Evolutionary conservation across 306 rosid genomes (phyloP), one percentile per base, ranked within the genome.

Genomic region (Dicorynia guianensis): DNA sequence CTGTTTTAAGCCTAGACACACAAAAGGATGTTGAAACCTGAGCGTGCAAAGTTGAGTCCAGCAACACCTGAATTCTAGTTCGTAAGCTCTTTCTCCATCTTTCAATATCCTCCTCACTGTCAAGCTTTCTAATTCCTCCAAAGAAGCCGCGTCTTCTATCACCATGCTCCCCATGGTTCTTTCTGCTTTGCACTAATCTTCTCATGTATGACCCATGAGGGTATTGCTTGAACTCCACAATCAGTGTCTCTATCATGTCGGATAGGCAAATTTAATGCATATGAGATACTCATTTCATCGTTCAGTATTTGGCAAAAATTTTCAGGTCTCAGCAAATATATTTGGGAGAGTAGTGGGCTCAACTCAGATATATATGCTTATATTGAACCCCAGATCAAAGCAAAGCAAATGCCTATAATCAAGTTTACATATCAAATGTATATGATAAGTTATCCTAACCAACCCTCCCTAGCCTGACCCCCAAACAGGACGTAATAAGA

Each of bases 81-180:
- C 84, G 81, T 81, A 87, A 85, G 14, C 78, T 60, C 38, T 60
- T 55, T 74, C 80, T 85, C 97, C 97, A 92, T 84, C 56, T 80
- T 40, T 76, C 50, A 49, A 89, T 83, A 77, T 89, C 97, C 30
- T 86, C 85, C 18, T 40, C 79, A 11, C 71, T 64, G 50, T 79
- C 73, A 49, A 92, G 84, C 75, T 86, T 92, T 74, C 97, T 82
- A 54, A 92, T 68, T 62, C 96, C 97, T n/a, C 93, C 97, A 53
- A 86, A 89, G 38, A 76, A 81, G 20, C 90, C 91, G 8, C 36
- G 76, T 5, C 25, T 53, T 64, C 72, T 82, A 47, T 83, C 81
- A 44, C 77, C 75, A 76, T 74, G 87, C 79, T 85, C 88, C 25
- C 77, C 67, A 34, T 71, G 78, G 8, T 76, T 63, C 65, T 68